phyloP scores from a whole-genome alignment of 1,284 basidiomycete species.

The Takashimella tepidaria region DNA sequence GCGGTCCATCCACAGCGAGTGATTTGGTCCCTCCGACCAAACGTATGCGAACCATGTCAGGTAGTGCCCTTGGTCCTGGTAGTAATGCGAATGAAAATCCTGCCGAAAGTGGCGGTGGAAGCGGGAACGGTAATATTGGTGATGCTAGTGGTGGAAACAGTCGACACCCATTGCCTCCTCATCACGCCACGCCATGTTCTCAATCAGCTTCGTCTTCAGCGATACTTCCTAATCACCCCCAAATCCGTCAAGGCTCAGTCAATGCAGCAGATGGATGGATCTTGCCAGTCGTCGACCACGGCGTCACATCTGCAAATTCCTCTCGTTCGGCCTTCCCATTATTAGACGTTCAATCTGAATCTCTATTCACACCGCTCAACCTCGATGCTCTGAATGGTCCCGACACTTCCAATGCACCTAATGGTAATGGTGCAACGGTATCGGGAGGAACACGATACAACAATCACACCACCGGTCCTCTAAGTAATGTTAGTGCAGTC shows the following conservation, averaged over 20 bases:
- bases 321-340: background rate
- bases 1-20: background rate
- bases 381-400: background rate
- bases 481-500: background rate
- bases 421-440: background rate
- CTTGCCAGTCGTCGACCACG: background rate
- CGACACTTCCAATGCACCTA: background rate
- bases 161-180: background rate
- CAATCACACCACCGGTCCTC: background rate
- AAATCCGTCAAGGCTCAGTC: background rate
- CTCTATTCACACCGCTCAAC: background rate
- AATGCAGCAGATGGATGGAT: background rate
- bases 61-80: background rate
- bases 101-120: too few species aligned
- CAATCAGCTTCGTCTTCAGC: background rate
- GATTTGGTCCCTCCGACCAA: background rate
- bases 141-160: background rate
- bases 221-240: background rate
- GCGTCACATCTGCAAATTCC: too few species aligned
- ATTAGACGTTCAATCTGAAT: background rate
- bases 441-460: background rate
- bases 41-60: background rate
- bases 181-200: background rate
- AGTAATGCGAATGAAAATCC: too few species aligned
- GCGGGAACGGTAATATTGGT: background rate